These are phyloP conservation scores for Solanum stenotomum DNA, from an alignment of 257 asterid genomes.

Conservation along the genomic window DNA sequence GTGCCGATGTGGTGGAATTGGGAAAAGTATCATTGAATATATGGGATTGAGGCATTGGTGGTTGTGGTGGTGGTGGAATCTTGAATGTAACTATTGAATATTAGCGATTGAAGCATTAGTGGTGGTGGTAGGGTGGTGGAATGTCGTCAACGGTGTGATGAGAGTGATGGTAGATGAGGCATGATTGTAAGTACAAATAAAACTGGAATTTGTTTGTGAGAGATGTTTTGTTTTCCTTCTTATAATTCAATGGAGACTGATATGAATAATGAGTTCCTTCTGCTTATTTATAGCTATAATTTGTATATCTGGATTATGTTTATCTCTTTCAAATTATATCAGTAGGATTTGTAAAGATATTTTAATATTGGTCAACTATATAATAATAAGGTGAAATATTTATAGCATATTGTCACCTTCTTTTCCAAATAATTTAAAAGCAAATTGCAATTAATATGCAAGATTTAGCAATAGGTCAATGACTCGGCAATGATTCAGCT, in stretches of 20 bases:
- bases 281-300: neutral
- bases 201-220: neutral
- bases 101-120: neutral
- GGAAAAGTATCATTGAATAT: neutral
- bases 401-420: neutral
- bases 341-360: neutral
- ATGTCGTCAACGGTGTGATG: neutral
- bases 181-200: neutral
- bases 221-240: neutral
- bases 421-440: neutral
- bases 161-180: neutral
- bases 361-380: neutral
- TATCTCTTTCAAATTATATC: neutral
- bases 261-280: neutral
- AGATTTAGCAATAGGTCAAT: neutral
- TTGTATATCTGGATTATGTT: neutral
- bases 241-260: neutral
- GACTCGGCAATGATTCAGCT: neutral
- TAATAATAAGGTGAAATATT: neutral
- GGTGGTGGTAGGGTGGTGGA: neutral
- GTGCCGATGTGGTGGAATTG: neutral
- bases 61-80: neutral
- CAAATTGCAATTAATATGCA: neutral
- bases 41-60: neutral
- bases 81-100: neutral